These are phyloP conservation scores for Termitomyces sp. DNA, from an alignment of 1,284 basidiomycete genomes.

Conservation along the genomic window DNA sequence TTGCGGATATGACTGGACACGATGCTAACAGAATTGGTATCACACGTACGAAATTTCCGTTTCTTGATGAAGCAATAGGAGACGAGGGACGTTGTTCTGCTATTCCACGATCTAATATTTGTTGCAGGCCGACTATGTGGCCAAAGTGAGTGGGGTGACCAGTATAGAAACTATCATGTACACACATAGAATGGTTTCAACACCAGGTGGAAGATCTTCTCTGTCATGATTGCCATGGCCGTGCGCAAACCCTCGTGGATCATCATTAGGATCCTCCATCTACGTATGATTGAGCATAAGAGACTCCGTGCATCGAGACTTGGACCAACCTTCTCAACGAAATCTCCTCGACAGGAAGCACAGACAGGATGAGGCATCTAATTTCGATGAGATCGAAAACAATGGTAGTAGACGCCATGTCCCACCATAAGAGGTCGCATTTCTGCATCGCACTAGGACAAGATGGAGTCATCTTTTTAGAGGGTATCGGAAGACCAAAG, in stretches of 20 bases:
- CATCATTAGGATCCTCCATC: constrained; percentile 69
- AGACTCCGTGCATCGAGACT: background rate
- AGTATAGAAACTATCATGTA: constrained; percentile 4
- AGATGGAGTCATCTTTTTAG: background rate
- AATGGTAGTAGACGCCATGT: constrained; percentile 9
- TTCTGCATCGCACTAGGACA: constrained; percentile 65
- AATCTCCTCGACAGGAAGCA: constrained; percentile 64
- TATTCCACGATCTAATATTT: constrained; percentile 31
- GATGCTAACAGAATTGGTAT: background rate
- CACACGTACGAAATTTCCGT: constrained; percentile 21
- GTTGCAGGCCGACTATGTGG: constrained; percentile 27
- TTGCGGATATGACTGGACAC: background rate
- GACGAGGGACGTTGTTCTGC: constrained; percentile 11
- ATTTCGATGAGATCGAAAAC: constrained; percentile 8
- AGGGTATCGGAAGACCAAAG: constrained; percentile 14
- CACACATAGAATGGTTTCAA: constrained; percentile 46
- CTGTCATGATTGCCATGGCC: constrained; percentile 23
- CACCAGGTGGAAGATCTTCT: constrained; percentile 31
- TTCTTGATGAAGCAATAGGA: constrained; percentile 15
- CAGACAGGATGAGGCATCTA: constrained; percentile 74
- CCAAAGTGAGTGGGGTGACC: constrained; percentile 1
- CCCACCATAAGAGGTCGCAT: constrained; percentile 77
- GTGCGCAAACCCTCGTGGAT: constrained; percentile 61
- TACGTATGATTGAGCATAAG: constrained; percentile 24
- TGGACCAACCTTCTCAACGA: constrained; percentile 64